Evolutionary conservation across 805 yeast genomes (phyloP).

Genomic region (Saccharomyces eubayanus): DNA sequence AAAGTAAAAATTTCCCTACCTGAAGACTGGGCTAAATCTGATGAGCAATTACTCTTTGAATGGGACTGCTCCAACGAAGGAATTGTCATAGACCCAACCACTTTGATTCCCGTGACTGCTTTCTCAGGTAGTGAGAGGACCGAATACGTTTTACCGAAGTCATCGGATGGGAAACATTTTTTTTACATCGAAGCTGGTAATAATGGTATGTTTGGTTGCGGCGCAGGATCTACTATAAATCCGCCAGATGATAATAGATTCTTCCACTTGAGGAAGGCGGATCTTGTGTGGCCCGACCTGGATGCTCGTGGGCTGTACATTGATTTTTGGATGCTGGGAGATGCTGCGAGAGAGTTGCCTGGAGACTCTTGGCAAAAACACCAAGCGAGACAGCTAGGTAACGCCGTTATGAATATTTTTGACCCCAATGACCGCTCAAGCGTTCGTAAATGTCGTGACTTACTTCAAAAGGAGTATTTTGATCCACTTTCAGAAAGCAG

Average conservation of each 20-base stretch:
- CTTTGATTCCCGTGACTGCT: conserved; percentile 64
- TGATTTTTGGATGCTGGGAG: conserved; percentile 85
- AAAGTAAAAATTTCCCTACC: conserved; percentile 61
- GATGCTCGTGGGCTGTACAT: conserved; percentile 68
- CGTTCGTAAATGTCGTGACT: conserved; percentile 57
- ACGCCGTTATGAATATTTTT: conserved; percentile 73
- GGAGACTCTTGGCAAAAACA: conserved; percentile 74
- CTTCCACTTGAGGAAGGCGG: conserved; percentile 62
- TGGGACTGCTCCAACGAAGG: conserved; percentile 90
- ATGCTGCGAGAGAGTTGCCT: conserved; percentile 81
- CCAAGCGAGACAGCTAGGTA: conserved; percentile 72
- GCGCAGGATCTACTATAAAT: conserved; percentile 47
- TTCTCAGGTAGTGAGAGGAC: conserved; percentile 78
- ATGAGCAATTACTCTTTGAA: conserved; percentile 52
- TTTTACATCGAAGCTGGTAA: conserved; percentile 87
- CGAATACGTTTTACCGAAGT: conserved; percentile 59
- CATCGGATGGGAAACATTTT: conserved; percentile 41
- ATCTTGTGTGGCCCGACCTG: conserved; percentile 70
- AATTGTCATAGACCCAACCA: conserved; percentile 58
- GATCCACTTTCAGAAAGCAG: conserved; percentile 60
- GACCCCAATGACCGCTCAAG: conserved; percentile 59
- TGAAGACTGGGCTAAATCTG: conserved; percentile 35
- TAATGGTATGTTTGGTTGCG: conserved; percentile 88
- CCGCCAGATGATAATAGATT: conserved; percentile 68
- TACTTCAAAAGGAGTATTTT: conserved; percentile 46